These are phyloP conservation scores for Cladosporium sp. DNA, from an alignment of 2,329 filamentous ascomycete genomes.

Conservation along the genomic window DNA sequence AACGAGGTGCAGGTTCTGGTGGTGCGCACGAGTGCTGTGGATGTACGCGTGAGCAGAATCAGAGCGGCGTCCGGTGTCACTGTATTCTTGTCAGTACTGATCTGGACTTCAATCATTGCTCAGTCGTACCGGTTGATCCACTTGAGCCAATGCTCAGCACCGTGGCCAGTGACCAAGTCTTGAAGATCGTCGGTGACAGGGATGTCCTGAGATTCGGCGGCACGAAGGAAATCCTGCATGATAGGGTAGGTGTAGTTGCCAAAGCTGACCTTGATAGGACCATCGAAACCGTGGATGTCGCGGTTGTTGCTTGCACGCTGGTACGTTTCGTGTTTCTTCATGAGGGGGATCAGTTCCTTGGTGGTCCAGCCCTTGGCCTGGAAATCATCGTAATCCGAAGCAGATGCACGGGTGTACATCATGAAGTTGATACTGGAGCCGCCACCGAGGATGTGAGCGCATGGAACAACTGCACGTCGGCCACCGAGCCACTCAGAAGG, in stretches of 20 bases:
- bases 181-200: conserved; percentile 52
- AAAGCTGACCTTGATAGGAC: conserved; percentile 17
- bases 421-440: conserved; percentile 41
- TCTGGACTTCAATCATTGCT: neutral
- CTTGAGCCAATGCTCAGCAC: conserved; percentile 47
- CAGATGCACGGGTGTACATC: conserved; percentile 24
- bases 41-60: conserved; percentile 53
- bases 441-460: conserved; percentile 54
- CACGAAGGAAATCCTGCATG: conserved; percentile 27
- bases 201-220: conserved; percentile 68
- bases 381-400: conserved; percentile 21
- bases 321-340: conserved; percentile 23
- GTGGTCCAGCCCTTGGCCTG: conserved; percentile 19
- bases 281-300: conserved; percentile 18
- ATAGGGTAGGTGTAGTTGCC: conserved; percentile 28
- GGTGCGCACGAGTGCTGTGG: conserved; percentile 39
- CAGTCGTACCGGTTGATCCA: conserved; percentile 44
- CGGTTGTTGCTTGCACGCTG: conserved; percentile 34
- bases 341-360: conserved; percentile 18
- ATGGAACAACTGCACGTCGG: conserved; percentile 37
- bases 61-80: conserved; percentile 47
- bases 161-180: conserved; percentile 24
- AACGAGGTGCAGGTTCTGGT: conserved; percentile 56
- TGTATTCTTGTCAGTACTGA: neutral
- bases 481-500: conserved; percentile 38